Evolutionary conservation across 192 early-diverging fungal species (phyloP).

Genomic region (Coemansia sp.): DNA sequence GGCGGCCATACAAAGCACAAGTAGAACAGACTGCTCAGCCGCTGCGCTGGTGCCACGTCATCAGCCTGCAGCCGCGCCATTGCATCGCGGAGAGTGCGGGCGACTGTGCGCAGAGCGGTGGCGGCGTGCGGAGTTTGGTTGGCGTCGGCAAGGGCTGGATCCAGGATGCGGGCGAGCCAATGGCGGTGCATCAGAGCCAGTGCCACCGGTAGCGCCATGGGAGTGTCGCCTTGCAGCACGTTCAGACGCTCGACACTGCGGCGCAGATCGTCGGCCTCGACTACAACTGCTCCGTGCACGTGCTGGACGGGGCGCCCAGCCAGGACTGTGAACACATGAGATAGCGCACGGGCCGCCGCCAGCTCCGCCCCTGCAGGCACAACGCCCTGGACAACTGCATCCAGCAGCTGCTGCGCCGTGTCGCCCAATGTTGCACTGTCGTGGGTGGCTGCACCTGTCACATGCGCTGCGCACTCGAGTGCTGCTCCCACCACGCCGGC

Average conservation of each 20-base stretch:
- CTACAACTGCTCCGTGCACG: slow-evolving; percentile 12
- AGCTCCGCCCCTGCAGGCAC: slow-evolving; percentile 5
- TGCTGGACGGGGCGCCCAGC: slow-evolving; percentile 9
- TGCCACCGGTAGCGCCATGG: slow-evolving; percentile 20
- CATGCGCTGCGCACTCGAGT: slow-evolving; percentile 27
- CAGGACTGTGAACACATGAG: slow-evolving; percentile 8
- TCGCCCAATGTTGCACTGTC: slow-evolving; percentile 17
- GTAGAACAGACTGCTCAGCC: slow-evolving; percentile 32
- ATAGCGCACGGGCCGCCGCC: slow-evolving; percentile 10
- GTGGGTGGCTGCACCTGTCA: slow-evolving; percentile 17
- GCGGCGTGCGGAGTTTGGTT: slow-evolving; percentile 25
- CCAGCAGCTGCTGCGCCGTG: slow-evolving; percentile 28
- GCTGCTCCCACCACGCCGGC: slow-evolving; percentile 29
- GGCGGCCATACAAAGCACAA: slow-evolving; percentile 50
- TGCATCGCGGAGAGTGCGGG: slow-evolving; percentile 17
- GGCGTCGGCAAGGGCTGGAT: slow-evolving; percentile 29
- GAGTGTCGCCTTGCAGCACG: slow-evolving; percentile 16
- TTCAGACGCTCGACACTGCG: slow-evolving; percentile 37
- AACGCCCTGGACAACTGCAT: background rate
- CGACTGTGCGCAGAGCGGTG: slow-evolving; percentile 24
- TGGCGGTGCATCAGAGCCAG: slow-evolving; percentile 39
- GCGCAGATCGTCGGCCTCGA: slow-evolving; percentile 35
- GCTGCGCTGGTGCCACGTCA: slow-evolving; percentile 7
- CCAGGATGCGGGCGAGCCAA: slow-evolving; percentile 28
- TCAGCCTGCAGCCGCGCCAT: slow-evolving; percentile 6